Conservation (phyloP, 1,139 yeast genomes). For the Yamadazyma mexicana region DNA sequence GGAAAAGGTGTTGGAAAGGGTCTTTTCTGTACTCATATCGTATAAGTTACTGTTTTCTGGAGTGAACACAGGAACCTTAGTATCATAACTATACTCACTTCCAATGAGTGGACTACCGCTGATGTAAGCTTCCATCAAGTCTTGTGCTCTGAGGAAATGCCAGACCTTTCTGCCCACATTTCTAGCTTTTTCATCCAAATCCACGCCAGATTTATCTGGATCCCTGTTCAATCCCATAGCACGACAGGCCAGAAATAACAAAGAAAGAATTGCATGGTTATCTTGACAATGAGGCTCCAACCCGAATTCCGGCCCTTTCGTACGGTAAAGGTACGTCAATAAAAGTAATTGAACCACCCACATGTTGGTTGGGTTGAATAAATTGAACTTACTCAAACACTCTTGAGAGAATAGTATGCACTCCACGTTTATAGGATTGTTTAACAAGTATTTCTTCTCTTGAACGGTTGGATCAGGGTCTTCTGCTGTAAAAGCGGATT, state of each 20-base stretch:
- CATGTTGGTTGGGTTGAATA: conserved; percentile 37
- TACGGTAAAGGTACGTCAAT: conserved; percentile 36
- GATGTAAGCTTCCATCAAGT: conserved; percentile 30
- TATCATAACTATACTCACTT: conserved; percentile 29
- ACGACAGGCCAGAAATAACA: conserved; percentile 41
- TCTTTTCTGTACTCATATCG: conserved; percentile 22
- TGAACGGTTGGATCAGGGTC: conserved; percentile 24
- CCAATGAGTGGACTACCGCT: conserved; percentile 37
- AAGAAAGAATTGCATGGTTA: conserved; percentile 20
- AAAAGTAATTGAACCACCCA: conserved; percentile 18
- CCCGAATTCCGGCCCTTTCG: conserved; percentile 52
- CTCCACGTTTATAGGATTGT: conserved; percentile 18
- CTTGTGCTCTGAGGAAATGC: conserved; percentile 27
- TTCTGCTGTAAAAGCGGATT: conserved; percentile 21
- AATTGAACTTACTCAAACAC: conserved; percentile 39
- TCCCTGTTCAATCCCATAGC: conserved; percentile 32
- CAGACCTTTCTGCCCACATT: conserved; percentile 27
- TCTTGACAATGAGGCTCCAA: conserved; percentile 32
- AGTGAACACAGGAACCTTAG: conserved; percentile 24
- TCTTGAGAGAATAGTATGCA: conserved; percentile 31
- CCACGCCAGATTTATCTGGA: conserved; percentile 9
- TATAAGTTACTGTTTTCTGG: conserved; percentile 22
- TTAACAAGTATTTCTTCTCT: conserved; percentile 8
- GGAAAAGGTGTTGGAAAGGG: conserved; percentile 24
- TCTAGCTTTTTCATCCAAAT: conserved; percentile 13